phyloP scores from a whole-genome alignment of 305 asterid genomes.

The Fraxinus angustifolia region DNA sequence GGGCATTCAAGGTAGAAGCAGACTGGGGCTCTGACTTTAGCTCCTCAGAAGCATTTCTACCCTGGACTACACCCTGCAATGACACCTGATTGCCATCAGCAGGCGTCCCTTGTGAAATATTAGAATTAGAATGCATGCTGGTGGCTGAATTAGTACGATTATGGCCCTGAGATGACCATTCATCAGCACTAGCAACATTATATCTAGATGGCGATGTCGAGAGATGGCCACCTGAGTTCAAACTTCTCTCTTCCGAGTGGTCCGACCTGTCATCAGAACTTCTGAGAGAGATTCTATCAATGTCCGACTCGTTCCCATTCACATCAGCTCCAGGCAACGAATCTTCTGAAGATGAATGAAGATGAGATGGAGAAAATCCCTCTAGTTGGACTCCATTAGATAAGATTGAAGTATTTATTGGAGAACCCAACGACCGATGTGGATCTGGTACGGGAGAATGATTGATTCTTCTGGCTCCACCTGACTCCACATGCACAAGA shows the following conservation, averaged over 20 bases:
- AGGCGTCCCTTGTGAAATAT: constrained; percentile 52
- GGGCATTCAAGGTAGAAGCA: constrained; percentile 37
- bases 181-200: constrained; percentile 37
- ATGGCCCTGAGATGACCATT: constrained; percentile 46
- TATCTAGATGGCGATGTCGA: constrained; percentile 48
- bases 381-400: constrained; percentile 45
- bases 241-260: constrained; percentile 50
- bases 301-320: constrained; percentile 46
- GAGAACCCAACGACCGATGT: constrained; percentile 47
- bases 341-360: constrained; percentile 67
- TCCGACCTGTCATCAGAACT: constrained; percentile 57
- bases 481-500: constrained; percentile 52
- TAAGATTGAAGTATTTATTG: constrained; percentile 37
- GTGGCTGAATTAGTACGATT: constrained; percentile 62
- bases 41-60: constrained; percentile 66
- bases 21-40: constrained; percentile 51
- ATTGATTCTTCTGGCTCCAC: constrained; percentile 47
- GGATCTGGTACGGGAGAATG: constrained; percentile 52
- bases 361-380: constrained; percentile 53
- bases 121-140: constrained; percentile 61
- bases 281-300: constrained; percentile 43
- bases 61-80: constrained; percentile 41
- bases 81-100: constrained; percentile 55
- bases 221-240: constrained; percentile 38
- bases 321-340: constrained; percentile 51